A percentile compares a stretch with the other conserved stretches of the same genome.
Evolutionary conservation across 2,329 filamentous ascomycete species (phyloP).

Genomic region (Exophiala oligosperma): DNA sequence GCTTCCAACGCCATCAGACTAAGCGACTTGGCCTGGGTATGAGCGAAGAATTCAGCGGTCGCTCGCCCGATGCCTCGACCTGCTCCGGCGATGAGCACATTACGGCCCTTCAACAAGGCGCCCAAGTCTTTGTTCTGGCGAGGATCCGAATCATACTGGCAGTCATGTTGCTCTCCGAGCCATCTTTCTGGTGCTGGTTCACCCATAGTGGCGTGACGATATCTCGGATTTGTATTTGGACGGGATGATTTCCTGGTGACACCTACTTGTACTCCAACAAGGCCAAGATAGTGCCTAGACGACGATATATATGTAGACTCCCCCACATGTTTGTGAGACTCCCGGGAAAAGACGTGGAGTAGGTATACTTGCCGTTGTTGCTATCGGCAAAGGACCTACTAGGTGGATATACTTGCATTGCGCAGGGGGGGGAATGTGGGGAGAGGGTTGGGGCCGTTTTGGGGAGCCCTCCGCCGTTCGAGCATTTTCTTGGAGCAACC

Average conservation of each 20-base stretch:
- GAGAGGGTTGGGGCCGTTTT: conserved; percentile 13
- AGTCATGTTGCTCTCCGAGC: conserved; percentile 23
- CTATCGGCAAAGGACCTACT: conserved; percentile 1
- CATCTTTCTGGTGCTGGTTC: conserved; percentile 19
- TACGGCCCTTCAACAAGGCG: conserved; percentile 33
- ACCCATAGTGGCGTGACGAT: not conserved
- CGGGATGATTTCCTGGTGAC: not conserved
- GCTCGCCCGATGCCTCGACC: conserved; percentile 56
- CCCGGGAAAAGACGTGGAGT: conserved; percentile 6
- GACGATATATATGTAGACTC: not conserved
- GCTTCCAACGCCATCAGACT: conserved; percentile 22
- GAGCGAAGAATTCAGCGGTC: conserved; percentile 52
- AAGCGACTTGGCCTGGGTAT: conserved; percentile 17
- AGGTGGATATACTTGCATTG: not conserved
- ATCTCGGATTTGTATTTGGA: no score
- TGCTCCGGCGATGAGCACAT: conserved; percentile 57
- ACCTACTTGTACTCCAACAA: no score
- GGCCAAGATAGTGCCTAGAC: no score
- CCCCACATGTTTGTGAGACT: not conserved
- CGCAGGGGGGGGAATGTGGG: conserved; percentile 5
- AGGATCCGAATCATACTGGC: conserved; percentile 20
- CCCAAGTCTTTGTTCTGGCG: conserved; percentile 20
- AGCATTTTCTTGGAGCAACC: not conserved
- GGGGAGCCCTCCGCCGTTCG: not conserved
- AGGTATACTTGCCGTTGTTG: conserved; percentile 10